Base-by-base conservation (phyloP, 257 asterid genomes). In the Forsythia suspensa region DNA sequence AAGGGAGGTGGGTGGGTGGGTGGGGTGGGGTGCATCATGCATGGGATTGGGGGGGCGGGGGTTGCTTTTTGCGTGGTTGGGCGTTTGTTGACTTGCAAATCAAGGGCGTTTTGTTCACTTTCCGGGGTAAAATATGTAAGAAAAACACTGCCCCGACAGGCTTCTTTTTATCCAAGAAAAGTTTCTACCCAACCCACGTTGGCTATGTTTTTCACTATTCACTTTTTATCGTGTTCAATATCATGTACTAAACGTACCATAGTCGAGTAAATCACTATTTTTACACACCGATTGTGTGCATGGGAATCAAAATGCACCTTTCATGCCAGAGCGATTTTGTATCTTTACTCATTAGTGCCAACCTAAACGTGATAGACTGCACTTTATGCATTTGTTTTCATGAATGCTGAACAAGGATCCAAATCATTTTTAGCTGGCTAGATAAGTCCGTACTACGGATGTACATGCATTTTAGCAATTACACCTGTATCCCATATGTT, bases 371-470 rank as follows among this genome's bases (percentile, higher is more conserved):
- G 82, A 69, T 12, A 42, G 42, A 42, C 36, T 52, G 74, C 65
- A 61, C 39, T 41, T 75, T 37, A 16, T 40, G 77, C 40, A 48
- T 67, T 67, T 44, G 66, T 76, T 70, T 68, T 63, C 70, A 42
- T 16, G 51, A 65, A 51, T 69, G 52, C 63, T 38, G 15, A 77
- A 70, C 55, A 77, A 80, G 18, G 77, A 40, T 84, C 78, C 78
- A 80, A 76, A 39, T 9, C 11, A 59, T 36, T 80, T 29, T 59
- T 77, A 71, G 87, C 81, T 74, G 79, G 81, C 80, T 40, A 36
- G 8, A 76, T 3, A 24, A 13, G 34, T 41, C 48, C 63, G 61
- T 69, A 69, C 74, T 15, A 67, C 24, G 37, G 42, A 21, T 34
- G n/a, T 18, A 73, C 65, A 67, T 46, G 8, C 43, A 6, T 51